A percentile compares a stretch with the other conserved stretches of the same genome.
These are phyloP conservation scores for Flaveria sonorensis DNA, from an alignment of 129 eudicot species.

Conservation along the genomic window DNA sequence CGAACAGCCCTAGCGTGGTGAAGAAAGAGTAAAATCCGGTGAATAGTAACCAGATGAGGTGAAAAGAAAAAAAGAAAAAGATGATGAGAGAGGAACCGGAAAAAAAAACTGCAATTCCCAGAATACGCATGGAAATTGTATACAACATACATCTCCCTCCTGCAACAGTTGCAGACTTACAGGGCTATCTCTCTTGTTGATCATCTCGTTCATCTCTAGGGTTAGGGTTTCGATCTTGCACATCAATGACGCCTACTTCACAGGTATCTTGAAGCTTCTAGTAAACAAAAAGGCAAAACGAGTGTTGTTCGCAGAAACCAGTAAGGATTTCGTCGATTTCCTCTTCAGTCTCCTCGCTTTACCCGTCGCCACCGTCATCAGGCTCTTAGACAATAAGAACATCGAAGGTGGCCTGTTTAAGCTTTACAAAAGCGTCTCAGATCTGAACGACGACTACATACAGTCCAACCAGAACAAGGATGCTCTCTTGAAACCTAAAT, in stretches of 20 bases:
- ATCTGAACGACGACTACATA: conserved; percentile 15
- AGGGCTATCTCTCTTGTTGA: too few species aligned
- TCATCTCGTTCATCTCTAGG: neutral
- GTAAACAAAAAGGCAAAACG: neutral
- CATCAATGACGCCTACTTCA: conserved; percentile 10
- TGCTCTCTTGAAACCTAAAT: neutral
- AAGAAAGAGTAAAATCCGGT: too few species aligned
- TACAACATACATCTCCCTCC: too few species aligned
- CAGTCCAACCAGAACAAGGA: conserved; percentile 7
- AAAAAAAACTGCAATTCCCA: too few species aligned
- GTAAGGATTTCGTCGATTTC: conserved; percentile 22
- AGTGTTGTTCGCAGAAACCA: conserved; percentile 22
- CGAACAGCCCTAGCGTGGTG: too few species aligned
- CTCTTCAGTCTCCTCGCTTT: conserved; percentile 10
- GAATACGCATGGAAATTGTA: too few species aligned
- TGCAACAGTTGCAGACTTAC: neutral
- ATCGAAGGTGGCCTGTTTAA: neutral
- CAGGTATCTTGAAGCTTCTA: conserved; percentile 19
- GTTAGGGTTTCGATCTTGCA: neutral
- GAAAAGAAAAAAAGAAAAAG: too few species aligned
- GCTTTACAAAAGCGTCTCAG: conserved; percentile 16
- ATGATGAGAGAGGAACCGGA: too few species aligned
- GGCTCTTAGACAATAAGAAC: neutral
- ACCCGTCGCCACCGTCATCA: conserved; percentile 12
- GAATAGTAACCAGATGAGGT: too few species aligned